Evolutionary conservation across 257 asterid species (phyloP), one percentile per base, ranked within the genome.

Genomic region (Anisodus acutangulus): DNA sequence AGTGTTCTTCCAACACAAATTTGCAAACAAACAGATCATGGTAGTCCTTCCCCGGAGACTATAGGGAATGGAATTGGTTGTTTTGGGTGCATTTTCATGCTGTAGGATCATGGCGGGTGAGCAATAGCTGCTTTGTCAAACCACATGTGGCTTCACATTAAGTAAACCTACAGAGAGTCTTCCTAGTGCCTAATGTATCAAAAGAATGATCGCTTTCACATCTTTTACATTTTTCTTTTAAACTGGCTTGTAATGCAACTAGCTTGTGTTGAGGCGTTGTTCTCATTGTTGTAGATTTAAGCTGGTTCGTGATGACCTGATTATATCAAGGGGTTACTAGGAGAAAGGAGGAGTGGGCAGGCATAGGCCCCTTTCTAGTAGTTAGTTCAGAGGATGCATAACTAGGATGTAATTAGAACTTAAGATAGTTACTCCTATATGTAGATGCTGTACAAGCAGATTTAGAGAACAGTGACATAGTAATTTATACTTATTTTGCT

Each of bases 71-170:
- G 45, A 47, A 74, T 19, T 22, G 8, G 11, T 51, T 8, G 0
- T 22, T 12, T 76, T 76, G 22, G 47, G 47, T 22, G 45, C 5
- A 76, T 76, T 51, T 12, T 7, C 47, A 76, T 76, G 45, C 22
- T 76, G 22, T 51, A 0, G 8, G 45, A 49, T 49, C 62, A 51
- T 76, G 63, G 19, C 2, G 1, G 63, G 22, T 51, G 62, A 13
- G 62, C 63, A 22, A 22, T 76, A 76, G 22, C 60, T 76, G 63
- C 81, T 76, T 12, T 22, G 63, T 72, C 45, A 76, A 51, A 76
- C 13, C 6, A 74, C 8, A 22, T 22, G 63, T 22, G 63, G 81
- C 26, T 53, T 51, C 22, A 22, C 47, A 78, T 51, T 1, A 6
- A 78, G 47, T 31, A 53, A 53, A 78, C 43, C 81, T 0, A 53